Percentiles rank a stretch among this genome's conserved stretches.
Evolutionary conservation across 306 rosid species (phyloP).

Genomic region (Canavalia ensiformis): DNA sequence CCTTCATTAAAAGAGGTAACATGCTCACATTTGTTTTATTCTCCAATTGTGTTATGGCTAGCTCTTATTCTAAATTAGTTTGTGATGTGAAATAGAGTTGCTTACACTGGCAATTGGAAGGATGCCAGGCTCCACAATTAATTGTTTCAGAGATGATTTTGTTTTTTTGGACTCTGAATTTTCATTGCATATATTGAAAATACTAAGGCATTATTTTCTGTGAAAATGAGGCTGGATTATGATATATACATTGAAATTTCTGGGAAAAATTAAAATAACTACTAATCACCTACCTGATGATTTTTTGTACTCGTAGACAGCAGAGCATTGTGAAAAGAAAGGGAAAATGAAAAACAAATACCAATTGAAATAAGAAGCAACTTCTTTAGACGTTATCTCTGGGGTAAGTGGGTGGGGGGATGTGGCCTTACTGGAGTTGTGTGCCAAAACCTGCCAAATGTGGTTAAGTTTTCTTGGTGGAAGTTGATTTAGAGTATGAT

Average conservation of each 20-base stretch:
- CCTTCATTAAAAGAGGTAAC: conserved; percentile 92
- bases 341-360: neutral
- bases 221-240: conserved; percentile 8
- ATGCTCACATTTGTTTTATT: neutral
- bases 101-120: conserved; percentile 13
- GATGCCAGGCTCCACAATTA: neutral
- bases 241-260: neutral
- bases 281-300: neutral
- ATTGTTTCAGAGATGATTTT: neutral
- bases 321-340: neutral
- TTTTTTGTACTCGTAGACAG: neutral
- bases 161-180: neutral
- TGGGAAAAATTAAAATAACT: neutral
- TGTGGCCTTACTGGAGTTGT: neutral
- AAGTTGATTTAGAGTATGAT: neutral
- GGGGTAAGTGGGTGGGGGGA: neutral
- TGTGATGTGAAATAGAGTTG: conserved; percentile 15
- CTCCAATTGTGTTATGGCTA: neutral
- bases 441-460: neutral
- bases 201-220: conserved; percentile 2
- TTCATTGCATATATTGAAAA: neutral
- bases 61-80: conserved; percentile 12
- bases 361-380: neutral
- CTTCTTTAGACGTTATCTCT: neutral
- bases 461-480: conserved; percentile 6